phyloP scores from a whole-genome alignment of 2,329 filamentous ascomycete genomes.

The Verticillium nubilum region DNA sequence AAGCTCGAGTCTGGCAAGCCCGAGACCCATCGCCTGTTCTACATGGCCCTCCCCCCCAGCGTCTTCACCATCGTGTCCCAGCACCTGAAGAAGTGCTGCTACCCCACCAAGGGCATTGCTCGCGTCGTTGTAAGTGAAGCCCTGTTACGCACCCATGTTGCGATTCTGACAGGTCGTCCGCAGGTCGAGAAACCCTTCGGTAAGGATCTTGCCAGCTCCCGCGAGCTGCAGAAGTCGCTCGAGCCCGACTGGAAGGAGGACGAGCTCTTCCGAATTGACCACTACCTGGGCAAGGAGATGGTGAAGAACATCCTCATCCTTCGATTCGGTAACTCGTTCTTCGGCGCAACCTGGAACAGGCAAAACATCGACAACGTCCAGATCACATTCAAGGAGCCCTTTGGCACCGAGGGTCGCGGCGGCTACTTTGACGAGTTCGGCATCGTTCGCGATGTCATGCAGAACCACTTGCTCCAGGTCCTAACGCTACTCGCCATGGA shows the following conservation, averaged over 20 bases:
- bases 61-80: constrained; percentile 98
- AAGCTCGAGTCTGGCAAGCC: constrained; percentile 76
- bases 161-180: constrained; percentile 7
- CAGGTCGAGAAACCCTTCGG: constrained; percentile 99
- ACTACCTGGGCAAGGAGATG: constrained; percentile 99
- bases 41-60: constrained; percentile 97
- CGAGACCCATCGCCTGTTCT: constrained; percentile 91
- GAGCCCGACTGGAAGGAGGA: constrained; percentile 98
- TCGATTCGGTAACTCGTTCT: constrained; percentile 97
- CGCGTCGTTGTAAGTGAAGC: constrained; percentile 75
- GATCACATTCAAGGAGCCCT: constrained; percentile 99
- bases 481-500: constrained; percentile 97
- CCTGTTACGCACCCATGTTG: not conserved
- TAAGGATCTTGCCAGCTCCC: constrained; percentile 90
- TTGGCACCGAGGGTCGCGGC: constrained; percentile 94
- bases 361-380: constrained; percentile 99
- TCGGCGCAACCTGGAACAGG: constrained; percentile 97
- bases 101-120: constrained; percentile 83
- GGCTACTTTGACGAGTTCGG: constrained; percentile 99
- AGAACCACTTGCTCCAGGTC: constrained; percentile 97
- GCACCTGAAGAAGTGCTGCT: constrained; percentile 96
- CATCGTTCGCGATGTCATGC: constrained; percentile 99
- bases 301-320: constrained; percentile 99
- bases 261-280: constrained; percentile 97
- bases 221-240: constrained; percentile 89